These are phyloP conservation scores for Leptomonas seymouri DNA, from an alignment of 208 protist species.

Conservation along the genomic window DNA sequence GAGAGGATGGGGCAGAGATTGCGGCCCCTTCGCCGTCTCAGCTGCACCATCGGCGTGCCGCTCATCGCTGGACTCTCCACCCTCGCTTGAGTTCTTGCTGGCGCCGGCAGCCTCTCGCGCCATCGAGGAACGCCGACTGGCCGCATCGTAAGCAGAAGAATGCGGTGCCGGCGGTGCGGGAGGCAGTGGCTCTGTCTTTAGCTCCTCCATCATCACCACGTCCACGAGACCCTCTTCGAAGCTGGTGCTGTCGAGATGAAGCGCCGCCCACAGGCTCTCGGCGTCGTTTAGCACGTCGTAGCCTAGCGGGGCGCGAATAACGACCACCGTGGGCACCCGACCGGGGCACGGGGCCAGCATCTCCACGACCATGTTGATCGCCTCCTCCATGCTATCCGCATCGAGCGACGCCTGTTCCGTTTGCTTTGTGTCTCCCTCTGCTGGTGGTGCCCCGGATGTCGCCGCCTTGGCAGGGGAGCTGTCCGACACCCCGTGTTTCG, in stretches of 20 bases:
- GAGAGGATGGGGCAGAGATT: slow-evolving; percentile 3
- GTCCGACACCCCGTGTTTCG: neutral
- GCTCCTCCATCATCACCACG: slow-evolving; percentile 54
- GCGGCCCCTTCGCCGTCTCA: neutral
- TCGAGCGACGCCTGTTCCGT: neutral
- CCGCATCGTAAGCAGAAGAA: neutral
- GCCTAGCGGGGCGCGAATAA: slow-evolving; percentile 35
- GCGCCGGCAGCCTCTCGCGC: no score
- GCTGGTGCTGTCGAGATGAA: slow-evolving; percentile 46
- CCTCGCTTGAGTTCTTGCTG: neutral
- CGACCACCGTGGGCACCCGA: slow-evolving; percentile 42
- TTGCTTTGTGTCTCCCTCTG: neutral
- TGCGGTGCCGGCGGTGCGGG: slow-evolving; percentile 1
- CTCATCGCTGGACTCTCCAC: neutral
- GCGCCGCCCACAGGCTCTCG: slow-evolving; percentile 34
- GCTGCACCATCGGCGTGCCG: neutral
- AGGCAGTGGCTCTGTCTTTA: slow-evolving; percentile 40
- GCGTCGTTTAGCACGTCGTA: slow-evolving; percentile 43
- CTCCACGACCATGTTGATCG: slow-evolving; percentile 31
- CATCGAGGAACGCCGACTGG: neutral
- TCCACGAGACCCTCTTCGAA: slow-evolving; percentile 64
- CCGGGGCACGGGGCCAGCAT: slow-evolving; percentile 31
- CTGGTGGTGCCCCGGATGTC: no score
- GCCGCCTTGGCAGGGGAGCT: neutral
- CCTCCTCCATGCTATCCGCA: slow-evolving; percentile 24